phyloP scores from a whole-genome alignment of 2,329 filamentous ascomycete genomes.

The Pyricularia grisea region DNA sequence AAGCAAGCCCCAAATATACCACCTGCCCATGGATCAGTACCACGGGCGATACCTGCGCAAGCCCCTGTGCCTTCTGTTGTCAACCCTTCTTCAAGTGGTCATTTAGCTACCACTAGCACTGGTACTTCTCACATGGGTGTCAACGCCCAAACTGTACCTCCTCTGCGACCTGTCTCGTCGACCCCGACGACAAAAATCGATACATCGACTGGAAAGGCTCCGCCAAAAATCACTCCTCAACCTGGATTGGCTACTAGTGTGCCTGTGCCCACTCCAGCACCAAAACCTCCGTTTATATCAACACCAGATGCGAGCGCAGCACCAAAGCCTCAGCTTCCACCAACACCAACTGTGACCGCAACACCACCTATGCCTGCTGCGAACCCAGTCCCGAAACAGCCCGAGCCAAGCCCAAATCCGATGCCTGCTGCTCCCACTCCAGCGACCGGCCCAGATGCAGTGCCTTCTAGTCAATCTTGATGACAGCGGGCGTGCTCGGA shows the following conservation, averaged over 20 bases:
- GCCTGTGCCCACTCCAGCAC: neutral
- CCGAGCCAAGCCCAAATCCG: neutral
- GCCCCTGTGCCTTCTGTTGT: neutral
- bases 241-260: neutral
- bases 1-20: neutral
- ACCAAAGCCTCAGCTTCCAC: neutral
- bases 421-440: neutral
- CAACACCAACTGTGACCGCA: neutral
- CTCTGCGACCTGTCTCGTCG: neutral
- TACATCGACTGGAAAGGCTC: neutral
- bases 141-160: neutral
- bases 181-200: neutral
- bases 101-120: neutral
- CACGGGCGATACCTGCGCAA: neutral
- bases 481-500: neutral
- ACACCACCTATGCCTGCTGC: neutral
- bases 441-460: neutral
- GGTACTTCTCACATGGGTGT: neutral
- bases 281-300: neutral
- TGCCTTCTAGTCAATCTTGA: neutral
- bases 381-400: neutral
- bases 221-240: neutral
- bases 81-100: neutral
- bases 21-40: neutral
- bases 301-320: neutral